These are phyloP conservation scores for Zymoseptoria crescenta DNA, from an alignment of 2,329 filamentous ascomycete genomes.

Conservation along the genomic window DNA sequence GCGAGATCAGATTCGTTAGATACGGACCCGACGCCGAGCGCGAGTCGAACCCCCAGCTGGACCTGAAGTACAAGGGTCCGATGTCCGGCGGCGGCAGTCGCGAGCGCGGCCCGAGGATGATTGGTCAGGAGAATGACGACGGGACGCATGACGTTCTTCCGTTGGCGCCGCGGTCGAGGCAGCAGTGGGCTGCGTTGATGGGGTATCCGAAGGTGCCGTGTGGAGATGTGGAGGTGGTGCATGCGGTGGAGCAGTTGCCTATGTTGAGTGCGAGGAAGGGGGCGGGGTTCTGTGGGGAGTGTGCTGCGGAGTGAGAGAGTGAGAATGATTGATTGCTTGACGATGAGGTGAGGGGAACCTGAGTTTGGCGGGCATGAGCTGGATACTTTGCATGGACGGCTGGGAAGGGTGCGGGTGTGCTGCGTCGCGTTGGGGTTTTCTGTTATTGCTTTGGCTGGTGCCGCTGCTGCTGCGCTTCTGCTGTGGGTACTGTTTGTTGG, in stretches of 20 bases:
- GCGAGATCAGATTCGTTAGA: slow-evolving; percentile 30
- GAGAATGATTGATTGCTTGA: neutral
- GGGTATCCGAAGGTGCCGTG: slow-evolving; percentile 14
- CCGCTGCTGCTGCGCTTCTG: neutral
- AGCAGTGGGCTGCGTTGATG: slow-evolving; percentile 22
- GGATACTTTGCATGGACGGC: neutral
- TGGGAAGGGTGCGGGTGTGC: neutral
- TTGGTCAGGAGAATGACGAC: slow-evolving; percentile 5
- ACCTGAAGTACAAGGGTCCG: slow-evolving; percentile 10
- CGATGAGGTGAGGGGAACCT: neutral
- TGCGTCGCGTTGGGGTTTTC: neutral
- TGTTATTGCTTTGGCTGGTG: neutral
- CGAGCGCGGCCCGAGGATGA: slow-evolving; percentile 12
- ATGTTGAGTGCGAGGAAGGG: slow-evolving; percentile 1
- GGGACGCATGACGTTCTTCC: slow-evolving; percentile 13
- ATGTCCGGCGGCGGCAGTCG: slow-evolving; percentile 2
- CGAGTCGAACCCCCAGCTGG: slow-evolving; percentile 20
- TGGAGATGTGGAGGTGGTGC: slow-evolving; percentile 15
- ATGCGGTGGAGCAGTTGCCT: slow-evolving; percentile 17
- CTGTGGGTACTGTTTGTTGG: neutral
- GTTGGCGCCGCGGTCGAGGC: slow-evolving; percentile 18
- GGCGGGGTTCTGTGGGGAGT: neutral
- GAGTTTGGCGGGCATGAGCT: neutral
- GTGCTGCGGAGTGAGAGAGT: neutral
- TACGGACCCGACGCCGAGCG: slow-evolving; percentile 27